phyloP scores from a whole-genome alignment of 768 basidiomycete species.

The Kockovaella imperatae region DNA sequence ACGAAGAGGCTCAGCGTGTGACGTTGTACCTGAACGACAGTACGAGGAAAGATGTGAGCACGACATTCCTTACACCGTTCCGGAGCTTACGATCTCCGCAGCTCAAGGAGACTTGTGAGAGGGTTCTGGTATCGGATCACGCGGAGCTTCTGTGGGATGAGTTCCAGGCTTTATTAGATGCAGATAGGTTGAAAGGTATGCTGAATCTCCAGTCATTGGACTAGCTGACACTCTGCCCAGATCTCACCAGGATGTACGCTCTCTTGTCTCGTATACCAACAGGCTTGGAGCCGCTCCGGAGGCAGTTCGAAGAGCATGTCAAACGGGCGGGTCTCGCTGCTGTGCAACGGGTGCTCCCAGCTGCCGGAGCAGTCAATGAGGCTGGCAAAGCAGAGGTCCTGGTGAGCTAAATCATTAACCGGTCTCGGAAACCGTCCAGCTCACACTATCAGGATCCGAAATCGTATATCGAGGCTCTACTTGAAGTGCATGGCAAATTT shows the following conservation, averaged over 20 bases:
- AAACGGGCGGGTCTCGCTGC: conserved; percentile 79
- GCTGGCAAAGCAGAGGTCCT: conserved; percentile 55
- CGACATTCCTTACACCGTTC: no score
- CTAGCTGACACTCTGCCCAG: conserved; percentile 41
- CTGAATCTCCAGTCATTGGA: background rate
- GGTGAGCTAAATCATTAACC: conserved; percentile 41
- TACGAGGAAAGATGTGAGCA: conserved; percentile 62
- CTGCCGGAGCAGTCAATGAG: conserved; percentile 39
- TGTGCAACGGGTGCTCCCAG: conserved; percentile 59
- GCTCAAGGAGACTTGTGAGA: conserved; percentile 61
- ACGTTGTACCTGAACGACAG: conserved; percentile 85
- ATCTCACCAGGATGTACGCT: conserved; percentile 89
- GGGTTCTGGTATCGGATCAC: conserved; percentile 82
- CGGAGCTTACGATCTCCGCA: conserved; percentile 29
- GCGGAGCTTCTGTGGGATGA: conserved; percentile 80
- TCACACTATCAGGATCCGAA: conserved; percentile 61
- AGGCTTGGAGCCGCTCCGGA: conserved; percentile 80
- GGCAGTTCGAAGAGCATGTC: conserved; percentile 91
- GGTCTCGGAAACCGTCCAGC: background rate
- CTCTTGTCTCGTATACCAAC: conserved; percentile 83
- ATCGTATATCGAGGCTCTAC: conserved; percentile 82
- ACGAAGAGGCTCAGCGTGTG: conserved; percentile 90
- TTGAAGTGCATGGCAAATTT: conserved; percentile 88
- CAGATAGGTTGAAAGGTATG: conserved; percentile 71
- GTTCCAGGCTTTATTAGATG: conserved; percentile 70